These are phyloP conservation scores for Lobosporangium transversale DNA, from an alignment of 192 early-diverging fungal genomes.

Conservation along the genomic window DNA sequence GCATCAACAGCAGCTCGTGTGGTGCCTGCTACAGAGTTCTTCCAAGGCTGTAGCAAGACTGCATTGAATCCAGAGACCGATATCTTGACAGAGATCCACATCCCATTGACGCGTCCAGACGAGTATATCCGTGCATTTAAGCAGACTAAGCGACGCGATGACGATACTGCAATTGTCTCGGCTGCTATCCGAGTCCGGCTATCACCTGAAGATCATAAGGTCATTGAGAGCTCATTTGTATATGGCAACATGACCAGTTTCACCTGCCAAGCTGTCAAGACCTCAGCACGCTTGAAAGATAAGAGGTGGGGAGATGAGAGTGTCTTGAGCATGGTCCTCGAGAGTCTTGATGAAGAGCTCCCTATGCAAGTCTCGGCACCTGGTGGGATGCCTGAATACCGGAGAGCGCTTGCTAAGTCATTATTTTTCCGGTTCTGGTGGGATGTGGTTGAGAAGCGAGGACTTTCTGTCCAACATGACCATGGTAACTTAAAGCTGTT, in stretches of 20 bases:
- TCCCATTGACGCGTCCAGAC: conserved; percentile 67
- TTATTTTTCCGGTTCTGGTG: conserved; percentile 77
- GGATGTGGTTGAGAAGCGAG: conserved; percentile 49
- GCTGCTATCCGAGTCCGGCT: conserved; percentile 71
- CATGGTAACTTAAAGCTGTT: conserved; percentile 40
- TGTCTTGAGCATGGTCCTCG: conserved; percentile 55
- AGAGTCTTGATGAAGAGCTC: conserved; percentile 38
- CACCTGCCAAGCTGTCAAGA: conserved; percentile 63
- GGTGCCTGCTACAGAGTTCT: conserved; percentile 76
- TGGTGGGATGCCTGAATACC: conserved; percentile 77
- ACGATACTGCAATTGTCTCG: conserved; percentile 90
- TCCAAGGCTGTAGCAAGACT: conserved; percentile 84
- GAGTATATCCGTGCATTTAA: conserved; percentile 81
- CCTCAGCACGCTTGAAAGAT: conserved; percentile 57
- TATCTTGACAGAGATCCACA: conserved; percentile 68
- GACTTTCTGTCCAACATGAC: conserved; percentile 26
- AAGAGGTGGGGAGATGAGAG: conserved; percentile 62
- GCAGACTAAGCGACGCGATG: conserved; percentile 87
- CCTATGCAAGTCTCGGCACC: conserved; percentile 60
- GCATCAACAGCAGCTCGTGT: conserved; percentile 52
- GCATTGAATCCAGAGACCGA: conserved; percentile 67
- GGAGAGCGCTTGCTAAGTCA: conserved; percentile 63
- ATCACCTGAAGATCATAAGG: conserved; percentile 50
- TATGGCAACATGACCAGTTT: conserved; percentile 83
- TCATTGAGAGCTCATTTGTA: conserved; percentile 69